Evolutionary conservation across 768 basidiomycete genomes (phyloP).

Genomic region (Cystofilobasidium bisporidii): DNA sequence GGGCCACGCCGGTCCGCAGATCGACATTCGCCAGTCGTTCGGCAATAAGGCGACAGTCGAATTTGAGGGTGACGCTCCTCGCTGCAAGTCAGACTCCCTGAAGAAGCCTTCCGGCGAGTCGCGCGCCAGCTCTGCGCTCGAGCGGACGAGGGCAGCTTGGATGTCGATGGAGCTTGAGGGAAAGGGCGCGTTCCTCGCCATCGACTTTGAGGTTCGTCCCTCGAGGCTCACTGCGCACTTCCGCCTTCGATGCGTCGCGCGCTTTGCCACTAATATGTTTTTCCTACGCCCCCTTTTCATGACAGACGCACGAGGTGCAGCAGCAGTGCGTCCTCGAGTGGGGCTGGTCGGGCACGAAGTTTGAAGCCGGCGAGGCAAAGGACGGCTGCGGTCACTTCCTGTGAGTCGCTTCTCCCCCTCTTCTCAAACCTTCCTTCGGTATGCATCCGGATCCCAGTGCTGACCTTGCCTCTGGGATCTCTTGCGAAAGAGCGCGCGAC

Average conservation of each 20-base stretch:
- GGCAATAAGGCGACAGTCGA: background rate
- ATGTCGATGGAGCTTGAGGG: constrained; percentile 49
- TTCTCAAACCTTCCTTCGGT: too few relatives aligned
- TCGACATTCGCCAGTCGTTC: constrained; percentile 54
- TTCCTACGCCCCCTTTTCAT: too few relatives aligned
- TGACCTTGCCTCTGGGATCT: background rate
- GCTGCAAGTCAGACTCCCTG: background rate
- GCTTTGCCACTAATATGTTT: too few relatives aligned
- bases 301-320: background rate
- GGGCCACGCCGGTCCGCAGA: constrained; percentile 47
- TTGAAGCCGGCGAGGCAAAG: constrained; percentile 39
- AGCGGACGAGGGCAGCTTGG: constrained; percentile 55
- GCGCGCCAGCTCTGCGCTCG: constrained; percentile 46
- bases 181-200: constrained; percentile 35
- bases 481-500: constrained; percentile 48
- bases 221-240: too few relatives aligned
- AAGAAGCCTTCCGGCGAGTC: background rate
- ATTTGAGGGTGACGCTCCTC: background rate
- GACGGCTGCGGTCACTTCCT: constrained; percentile 3
- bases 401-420: background rate
- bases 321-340: constrained; percentile 61
- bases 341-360: constrained; percentile 59
- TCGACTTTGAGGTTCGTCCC: background rate
- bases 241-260: too few relatives aligned
- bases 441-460: background rate